phyloP scores from a whole-genome alignment of 2,329 filamentous ascomycete genomes.

The Aspergillus caelatus region DNA sequence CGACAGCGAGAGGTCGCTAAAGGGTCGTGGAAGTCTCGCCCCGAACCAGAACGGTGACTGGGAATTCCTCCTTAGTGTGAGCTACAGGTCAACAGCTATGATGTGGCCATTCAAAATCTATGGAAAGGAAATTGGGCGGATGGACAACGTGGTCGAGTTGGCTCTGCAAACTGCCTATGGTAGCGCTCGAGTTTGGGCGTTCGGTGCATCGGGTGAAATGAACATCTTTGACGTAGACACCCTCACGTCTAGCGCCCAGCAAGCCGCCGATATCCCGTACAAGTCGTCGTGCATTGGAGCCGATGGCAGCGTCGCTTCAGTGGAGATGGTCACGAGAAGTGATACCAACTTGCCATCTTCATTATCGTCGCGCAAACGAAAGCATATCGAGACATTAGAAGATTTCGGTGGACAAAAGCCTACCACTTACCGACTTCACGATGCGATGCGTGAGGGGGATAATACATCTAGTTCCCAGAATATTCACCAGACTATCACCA shows the following conservation, averaged over 20 bases:
- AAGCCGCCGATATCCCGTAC: slow-evolving; percentile 22
- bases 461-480: slow-evolving; percentile 5
- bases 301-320: slow-evolving; percentile 31
- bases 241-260: slow-evolving; percentile 20
- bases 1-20: slow-evolving; percentile 29
- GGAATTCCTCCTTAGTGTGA: slow-evolving; percentile 43
- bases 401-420: slow-evolving; percentile 30
- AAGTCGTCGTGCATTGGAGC: slow-evolving; percentile 27
- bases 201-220: slow-evolving; percentile 49
- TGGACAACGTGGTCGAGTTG: slow-evolving; percentile 54
- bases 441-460: slow-evolving; percentile 8
- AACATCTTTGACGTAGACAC: slow-evolving; percentile 52
- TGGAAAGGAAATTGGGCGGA: slow-evolving; percentile 53
- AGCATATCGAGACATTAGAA: slow-evolving; percentile 22
- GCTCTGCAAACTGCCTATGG: slow-evolving; percentile 47
- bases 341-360: slow-evolving; percentile 14
- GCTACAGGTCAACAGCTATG: slow-evolving; percentile 37
- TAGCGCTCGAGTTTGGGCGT: slow-evolving; percentile 57
- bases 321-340: slow-evolving; percentile 18
- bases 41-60: slow-evolving; percentile 43
- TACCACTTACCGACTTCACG: slow-evolving; percentile 9
- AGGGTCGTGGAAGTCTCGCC: slow-evolving; percentile 33
- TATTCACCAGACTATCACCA: not conserved
- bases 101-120: slow-evolving; percentile 55
- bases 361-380: slow-evolving; percentile 29